Evolutionary conservation across 1,139 yeast species (phyloP).

Genomic region (Torulaspora globosa): DNA sequence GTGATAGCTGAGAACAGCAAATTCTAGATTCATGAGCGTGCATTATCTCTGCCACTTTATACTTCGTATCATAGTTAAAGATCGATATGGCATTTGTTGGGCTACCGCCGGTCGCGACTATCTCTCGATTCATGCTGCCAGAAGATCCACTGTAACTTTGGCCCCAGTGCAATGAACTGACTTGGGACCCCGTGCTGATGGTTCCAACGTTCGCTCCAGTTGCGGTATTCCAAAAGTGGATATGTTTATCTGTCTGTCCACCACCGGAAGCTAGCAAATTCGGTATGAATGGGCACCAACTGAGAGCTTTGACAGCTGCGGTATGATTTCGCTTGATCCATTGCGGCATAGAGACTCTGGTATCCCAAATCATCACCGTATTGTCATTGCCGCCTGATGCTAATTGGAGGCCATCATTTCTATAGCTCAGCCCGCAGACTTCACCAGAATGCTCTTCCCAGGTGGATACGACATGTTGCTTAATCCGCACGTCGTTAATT

Average conservation of each 20-base stretch:
- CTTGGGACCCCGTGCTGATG: slow-evolving; percentile 90
- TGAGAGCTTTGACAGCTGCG: slow-evolving; percentile 93
- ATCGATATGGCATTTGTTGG: slow-evolving; percentile 83
- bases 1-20: slow-evolving; percentile 76
- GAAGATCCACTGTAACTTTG: slow-evolving; percentile 43
- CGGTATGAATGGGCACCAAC: slow-evolving; percentile 90
- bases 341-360: slow-evolving; percentile 68
- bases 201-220: slow-evolving; percentile 85
- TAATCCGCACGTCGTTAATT: slow-evolving; percentile 89
- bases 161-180: slow-evolving; percentile 91
- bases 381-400: slow-evolving; percentile 96
- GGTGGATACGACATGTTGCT: slow-evolving; percentile 63
- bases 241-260: slow-evolving; percentile 83
- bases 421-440: slow-evolving; percentile 88
- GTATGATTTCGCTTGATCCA: slow-evolving; percentile 75
- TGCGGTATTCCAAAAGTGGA: slow-evolving; percentile 93
- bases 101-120: slow-evolving; percentile 91
- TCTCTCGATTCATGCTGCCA: slow-evolving; percentile 69
- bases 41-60: slow-evolving; percentile 81
- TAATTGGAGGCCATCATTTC: slow-evolving; percentile 76
- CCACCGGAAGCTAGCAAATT: slow-evolving; percentile 93
- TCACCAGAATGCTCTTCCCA: slow-evolving; percentile 76
- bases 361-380: slow-evolving; percentile 92
- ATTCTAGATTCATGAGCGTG: slow-evolving; percentile 91
- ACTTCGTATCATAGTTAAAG: slow-evolving; percentile 81